Evolutionary conservation across 192 early-diverging fungal genomes (phyloP).

Genomic region (Coemansia sp.): DNA sequence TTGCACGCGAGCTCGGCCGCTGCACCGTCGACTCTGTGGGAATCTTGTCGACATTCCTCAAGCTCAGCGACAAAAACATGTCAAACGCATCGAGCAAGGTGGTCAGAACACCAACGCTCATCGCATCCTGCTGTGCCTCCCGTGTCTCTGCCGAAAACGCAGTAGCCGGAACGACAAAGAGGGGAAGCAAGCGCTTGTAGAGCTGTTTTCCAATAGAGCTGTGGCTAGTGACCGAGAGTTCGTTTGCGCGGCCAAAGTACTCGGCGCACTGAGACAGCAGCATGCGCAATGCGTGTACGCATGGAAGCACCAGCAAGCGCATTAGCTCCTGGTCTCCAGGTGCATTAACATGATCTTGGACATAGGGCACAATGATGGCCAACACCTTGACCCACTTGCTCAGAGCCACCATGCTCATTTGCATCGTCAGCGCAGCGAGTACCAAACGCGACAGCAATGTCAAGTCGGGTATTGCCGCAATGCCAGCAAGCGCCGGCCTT

Average conservation of each 20-base stretch:
- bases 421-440: slow-evolving; percentile 39
- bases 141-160: neutral
- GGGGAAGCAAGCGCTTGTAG: slow-evolving; percentile 15
- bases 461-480: slow-evolving; percentile 6
- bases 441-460: slow-evolving; percentile 28
- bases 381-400: slow-evolving; percentile 34
- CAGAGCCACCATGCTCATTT: slow-evolving; percentile 29
- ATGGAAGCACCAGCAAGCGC: slow-evolving; percentile 33
- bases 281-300: slow-evolving; percentile 32
- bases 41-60: slow-evolving; percentile 29
- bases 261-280: slow-evolving; percentile 33
- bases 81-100: slow-evolving; percentile 40
- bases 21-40: neutral
- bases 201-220: slow-evolving; percentile 14
- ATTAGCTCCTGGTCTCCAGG: slow-evolving; percentile 13
- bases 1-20: slow-evolving; percentile 33
- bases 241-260: slow-evolving; percentile 28
- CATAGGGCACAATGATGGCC: slow-evolving; percentile 11
- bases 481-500: slow-evolving; percentile 1
- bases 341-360: slow-evolving; percentile 19
- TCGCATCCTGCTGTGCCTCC: neutral
- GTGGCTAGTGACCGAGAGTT: neutral
- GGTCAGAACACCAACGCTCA: slow-evolving; percentile 24
- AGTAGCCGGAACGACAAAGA: slow-evolving; percentile 29
- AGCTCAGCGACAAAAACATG: slow-evolving; percentile 28